phyloP scores from a whole-genome alignment of 139 green algal genomes.

The Chlorella sp. region DNA sequence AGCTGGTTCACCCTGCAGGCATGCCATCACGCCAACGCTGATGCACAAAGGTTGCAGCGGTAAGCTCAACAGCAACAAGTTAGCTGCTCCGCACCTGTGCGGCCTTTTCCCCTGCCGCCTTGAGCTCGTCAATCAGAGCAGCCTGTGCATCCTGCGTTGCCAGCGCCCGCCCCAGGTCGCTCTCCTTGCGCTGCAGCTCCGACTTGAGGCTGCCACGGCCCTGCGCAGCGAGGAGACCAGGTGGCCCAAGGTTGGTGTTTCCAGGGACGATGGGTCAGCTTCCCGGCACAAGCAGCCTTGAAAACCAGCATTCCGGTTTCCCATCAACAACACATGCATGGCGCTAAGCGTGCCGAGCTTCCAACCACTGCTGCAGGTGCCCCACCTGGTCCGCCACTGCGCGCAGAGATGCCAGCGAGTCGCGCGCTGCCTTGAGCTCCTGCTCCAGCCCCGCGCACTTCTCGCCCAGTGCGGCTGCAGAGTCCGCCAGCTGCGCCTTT shows the following conservation, averaged over 20 bases:
- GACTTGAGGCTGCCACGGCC: neutral
- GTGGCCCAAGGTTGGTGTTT: too few species aligned
- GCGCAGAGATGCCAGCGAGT: constrained; percentile 22
- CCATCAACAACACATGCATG: too few species aligned
- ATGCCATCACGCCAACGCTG: neutral
- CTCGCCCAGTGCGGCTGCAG: neutral
- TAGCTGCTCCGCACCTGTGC: neutral
- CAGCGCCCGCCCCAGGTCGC: neutral
- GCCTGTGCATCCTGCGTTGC: constrained; percentile 4
- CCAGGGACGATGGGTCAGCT: too few species aligned
- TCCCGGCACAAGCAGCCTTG: too few species aligned
- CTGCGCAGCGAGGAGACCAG: too few species aligned
- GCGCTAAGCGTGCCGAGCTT: too few species aligned
- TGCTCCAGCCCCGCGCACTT: constrained; percentile 7
- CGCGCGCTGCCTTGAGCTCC: constrained; percentile 19
- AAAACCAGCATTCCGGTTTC: too few species aligned
- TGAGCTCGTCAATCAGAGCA: constrained; percentile 17
- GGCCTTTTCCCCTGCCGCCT: neutral
- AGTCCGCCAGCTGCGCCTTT: constrained; percentile 20
- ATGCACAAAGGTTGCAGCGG: too few species aligned
- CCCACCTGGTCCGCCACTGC: constrained; percentile 27
- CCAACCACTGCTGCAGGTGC: neutral
- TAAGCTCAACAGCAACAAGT: neutral
- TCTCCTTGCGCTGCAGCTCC: constrained; percentile 37
- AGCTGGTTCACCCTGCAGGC: neutral